These are phyloP conservation scores for Citrullus amarus DNA, from an alignment of 306 rosid genomes.

Conservation along the genomic window DNA sequence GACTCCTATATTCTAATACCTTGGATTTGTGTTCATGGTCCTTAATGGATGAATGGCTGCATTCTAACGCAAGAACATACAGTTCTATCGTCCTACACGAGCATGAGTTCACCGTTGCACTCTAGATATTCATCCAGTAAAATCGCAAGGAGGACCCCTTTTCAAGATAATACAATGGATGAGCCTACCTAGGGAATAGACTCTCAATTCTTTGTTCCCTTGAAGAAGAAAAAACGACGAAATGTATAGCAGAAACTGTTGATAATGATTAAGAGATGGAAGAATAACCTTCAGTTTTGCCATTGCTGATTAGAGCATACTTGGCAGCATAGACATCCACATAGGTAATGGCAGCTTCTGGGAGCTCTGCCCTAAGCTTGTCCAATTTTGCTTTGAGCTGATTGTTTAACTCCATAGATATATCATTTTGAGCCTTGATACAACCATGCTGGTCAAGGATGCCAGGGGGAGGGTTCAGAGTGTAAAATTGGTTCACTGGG, in stretches of 20 bases:
- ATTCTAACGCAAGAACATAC: neutral
- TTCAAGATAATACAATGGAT: neutral
- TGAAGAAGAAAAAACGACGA: neutral
- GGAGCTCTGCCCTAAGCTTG: conserved; percentile 67
- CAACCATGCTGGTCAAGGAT: conserved; percentile 51
- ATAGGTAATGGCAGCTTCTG: conserved; percentile 70
- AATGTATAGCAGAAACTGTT: neutral
- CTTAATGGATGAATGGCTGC: neutral
- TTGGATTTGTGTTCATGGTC: neutral
- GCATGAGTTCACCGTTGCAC: neutral
- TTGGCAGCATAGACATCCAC: conserved; percentile 77
- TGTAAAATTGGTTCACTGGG: conserved; percentile 67
- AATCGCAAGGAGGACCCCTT: neutral
- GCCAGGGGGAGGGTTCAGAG: conserved; percentile 41
- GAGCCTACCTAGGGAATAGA: neutral
- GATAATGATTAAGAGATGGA: neutral
- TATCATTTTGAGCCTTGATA: conserved; percentile 52
- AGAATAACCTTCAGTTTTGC: conserved; percentile 52
- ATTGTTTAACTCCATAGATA: conserved; percentile 63
- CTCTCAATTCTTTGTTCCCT: neutral
- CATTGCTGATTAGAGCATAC: conserved; percentile 57
- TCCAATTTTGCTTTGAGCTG: conserved; percentile 48
- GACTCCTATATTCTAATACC: neutral
- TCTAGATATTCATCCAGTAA: neutral
- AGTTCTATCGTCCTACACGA: neutral